These are phyloP conservation scores for Saxophila tyrrhenica DNA, from an alignment of 495 filamentous ascomycete species.

Conservation along the genomic window DNA sequence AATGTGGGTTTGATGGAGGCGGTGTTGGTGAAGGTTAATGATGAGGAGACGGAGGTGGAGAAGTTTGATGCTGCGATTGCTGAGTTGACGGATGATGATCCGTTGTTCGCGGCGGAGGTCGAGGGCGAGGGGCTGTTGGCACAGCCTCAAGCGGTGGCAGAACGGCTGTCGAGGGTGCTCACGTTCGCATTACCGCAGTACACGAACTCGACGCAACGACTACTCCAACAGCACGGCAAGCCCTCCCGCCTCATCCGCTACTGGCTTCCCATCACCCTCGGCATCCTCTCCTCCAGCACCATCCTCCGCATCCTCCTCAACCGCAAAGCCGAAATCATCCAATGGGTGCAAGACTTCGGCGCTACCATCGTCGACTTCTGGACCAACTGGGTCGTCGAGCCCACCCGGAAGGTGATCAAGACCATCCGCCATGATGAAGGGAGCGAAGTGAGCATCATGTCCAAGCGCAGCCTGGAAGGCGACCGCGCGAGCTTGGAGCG, in stretches of 20 bases:
- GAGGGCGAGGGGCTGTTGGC: conserved; percentile 20
- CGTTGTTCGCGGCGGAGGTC: conserved; percentile 32
- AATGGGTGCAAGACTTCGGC: conserved; percentile 67
- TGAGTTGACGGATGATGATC: conserved; percentile 48
- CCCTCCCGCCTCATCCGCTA: conserved; percentile 70
- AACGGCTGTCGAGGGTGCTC: conserved; percentile 56
- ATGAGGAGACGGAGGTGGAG: conserved; percentile 41
- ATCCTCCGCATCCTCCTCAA: conserved; percentile 63
- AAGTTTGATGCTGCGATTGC: conserved; percentile 72
- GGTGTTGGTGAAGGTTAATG: conserved; percentile 51
- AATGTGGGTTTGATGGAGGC: conserved; percentile 73
- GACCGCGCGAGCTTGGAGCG: conserved; percentile 86
- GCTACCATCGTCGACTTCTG: conserved; percentile 77
- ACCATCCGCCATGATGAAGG: conserved; percentile 86
- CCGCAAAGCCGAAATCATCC: conserved; percentile 56
- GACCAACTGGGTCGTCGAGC: conserved; percentile 88
- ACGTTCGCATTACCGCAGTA: conserved; percentile 49
- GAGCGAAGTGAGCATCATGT: conserved; percentile 93
- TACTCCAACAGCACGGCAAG: conserved; percentile 53
- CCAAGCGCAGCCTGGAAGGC: conserved; percentile 72
- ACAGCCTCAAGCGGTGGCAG: conserved; percentile 48
- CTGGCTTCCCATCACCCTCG: conserved; percentile 62
- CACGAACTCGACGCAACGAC: conserved; percentile 33
- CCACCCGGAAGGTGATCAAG: conserved; percentile 65
- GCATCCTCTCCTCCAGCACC: conserved; percentile 69